Percentiles rank a stretch among this genome's conserved stretches.
These are phyloP conservation scores for Boletus sp. DNA, from an alignment of 768 basidiomycete species.

Conservation along the genomic window DNA sequence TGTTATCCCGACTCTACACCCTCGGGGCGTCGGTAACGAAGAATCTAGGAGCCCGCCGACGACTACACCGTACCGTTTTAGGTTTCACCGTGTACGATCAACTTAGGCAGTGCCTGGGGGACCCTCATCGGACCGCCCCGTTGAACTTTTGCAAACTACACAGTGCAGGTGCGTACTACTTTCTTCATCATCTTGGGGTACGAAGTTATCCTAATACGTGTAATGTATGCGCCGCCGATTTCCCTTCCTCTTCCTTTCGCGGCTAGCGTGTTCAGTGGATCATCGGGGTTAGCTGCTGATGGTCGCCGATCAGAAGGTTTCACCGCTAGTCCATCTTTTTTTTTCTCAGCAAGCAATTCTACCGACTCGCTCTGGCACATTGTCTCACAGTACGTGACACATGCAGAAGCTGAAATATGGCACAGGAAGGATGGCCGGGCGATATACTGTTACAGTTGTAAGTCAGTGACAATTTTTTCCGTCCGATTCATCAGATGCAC, in stretches of 20 bases:
- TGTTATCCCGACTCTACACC: neutral
- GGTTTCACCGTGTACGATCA: neutral
- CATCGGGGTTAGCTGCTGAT: neutral
- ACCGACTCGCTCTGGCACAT: neutral
- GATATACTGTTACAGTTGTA: neutral
- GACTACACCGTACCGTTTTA: neutral
- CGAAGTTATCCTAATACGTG: neutral
- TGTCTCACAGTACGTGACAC: neutral
- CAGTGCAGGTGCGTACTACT: neutral
- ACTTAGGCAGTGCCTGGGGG: neutral
- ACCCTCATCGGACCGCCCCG: neutral
- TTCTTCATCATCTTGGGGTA: neutral
- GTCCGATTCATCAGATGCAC: neutral
- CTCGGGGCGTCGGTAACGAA: neutral
- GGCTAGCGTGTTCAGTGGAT: neutral
- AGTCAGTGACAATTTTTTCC: neutral
- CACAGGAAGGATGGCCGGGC: neutral
- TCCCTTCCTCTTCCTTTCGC: neutral
- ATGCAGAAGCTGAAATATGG: neutral
- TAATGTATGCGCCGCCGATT: neutral
- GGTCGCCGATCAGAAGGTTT: neutral
- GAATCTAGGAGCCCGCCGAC: neutral
- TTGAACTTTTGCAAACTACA: neutral
- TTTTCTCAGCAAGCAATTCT: neutral
- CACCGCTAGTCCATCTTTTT: neutral